Evolutionary conservation across 2,329 filamentous ascomycete species (phyloP), one percentile per base, ranked within the genome.

Genomic region (Penicillium sp.): DNA sequence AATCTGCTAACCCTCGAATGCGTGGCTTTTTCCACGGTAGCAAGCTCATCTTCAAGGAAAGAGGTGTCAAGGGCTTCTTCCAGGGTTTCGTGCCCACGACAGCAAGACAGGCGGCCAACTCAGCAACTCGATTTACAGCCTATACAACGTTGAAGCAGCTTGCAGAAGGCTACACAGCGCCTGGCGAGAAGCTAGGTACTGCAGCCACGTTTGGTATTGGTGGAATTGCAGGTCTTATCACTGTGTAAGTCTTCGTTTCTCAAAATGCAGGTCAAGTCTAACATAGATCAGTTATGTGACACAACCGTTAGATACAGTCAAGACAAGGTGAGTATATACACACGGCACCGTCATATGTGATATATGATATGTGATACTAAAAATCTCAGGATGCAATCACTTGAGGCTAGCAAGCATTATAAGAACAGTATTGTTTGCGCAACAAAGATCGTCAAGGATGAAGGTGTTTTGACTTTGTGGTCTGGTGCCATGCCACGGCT

Each of bases 11-110:
- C 35, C 94, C 94, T 32, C 86, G 93, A 14, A 87, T 99, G 85
- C 84, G 86, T 57, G 94, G 94, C 26, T 97, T 99, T 76, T 78
- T 97, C 16, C 90, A 97, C 72, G 94, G 93, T 47, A 89, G 91
- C 13, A 86, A 84, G 49, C 83, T 97, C 55, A 97, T 99, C 58
- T 87, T 86, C 36, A 85, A 88, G 59, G 94, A 99, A 72, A 87
- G 93, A 65, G 94, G 94, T 23, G 70, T 97, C 35, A 83, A 88
- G 34, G 94, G 93, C 45, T 97, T 99, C 80, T 96, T 99, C 82
- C 91, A 97, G 72, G 94, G 94, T 23, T 94, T 99, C 67, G 86
- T 95, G 8, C 94, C 94, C 0, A 99, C 94, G 1, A 97, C 94
- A 4, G 91, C 92, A 19, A 84, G 94, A 47, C 94, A 99, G 75